Percentiles rank a stretch among this genome's conserved stretches.
phyloP scores from a whole-genome alignment of 495 filamentous ascomycete genomes.

The Xylaria scruposa region DNA sequence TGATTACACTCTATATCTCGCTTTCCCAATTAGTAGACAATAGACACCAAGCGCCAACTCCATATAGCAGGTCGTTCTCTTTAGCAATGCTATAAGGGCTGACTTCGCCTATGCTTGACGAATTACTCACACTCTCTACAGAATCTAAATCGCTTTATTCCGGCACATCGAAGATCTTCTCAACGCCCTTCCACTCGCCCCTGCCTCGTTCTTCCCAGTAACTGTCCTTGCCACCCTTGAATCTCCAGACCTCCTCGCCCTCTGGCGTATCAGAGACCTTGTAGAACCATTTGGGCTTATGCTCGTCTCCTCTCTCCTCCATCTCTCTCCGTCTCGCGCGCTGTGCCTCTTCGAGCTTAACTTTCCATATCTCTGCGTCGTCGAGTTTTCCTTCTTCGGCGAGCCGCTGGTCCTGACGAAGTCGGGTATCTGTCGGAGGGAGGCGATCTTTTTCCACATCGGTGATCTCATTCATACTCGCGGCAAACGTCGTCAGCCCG shows the following conservation, averaged over 20 bases:
- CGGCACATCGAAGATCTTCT: constrained; percentile 66
- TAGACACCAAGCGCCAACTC: not conserved
- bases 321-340: constrained; percentile 73
- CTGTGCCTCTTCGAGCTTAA: constrained; percentile 84
- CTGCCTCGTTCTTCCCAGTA: constrained; percentile 88
- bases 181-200: constrained; percentile 73
- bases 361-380: constrained; percentile 82
- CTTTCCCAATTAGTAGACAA: not conserved
- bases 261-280: constrained; percentile 60
- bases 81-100: not conserved
- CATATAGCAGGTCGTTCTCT: not conserved
- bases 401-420: constrained; percentile 92
- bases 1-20: not conserved
- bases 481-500: constrained; percentile 86
- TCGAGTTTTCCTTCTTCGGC: constrained; percentile 84
- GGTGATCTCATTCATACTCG: constrained; percentile 87
- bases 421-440: constrained; percentile 79
- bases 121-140: not conserved
- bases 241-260: constrained; percentile 78
- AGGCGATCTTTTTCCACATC: constrained; percentile 72
- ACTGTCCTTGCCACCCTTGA: constrained; percentile 79
- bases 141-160: not conserved
- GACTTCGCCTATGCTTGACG: not conserved
- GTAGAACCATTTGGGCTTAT: constrained; percentile 84
- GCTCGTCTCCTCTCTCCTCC: constrained; percentile 73